These are phyloP conservation scores for Aureobasidium sp. DNA, from an alignment of 2,329 filamentous ascomycete species.

Conservation along the genomic window DNA sequence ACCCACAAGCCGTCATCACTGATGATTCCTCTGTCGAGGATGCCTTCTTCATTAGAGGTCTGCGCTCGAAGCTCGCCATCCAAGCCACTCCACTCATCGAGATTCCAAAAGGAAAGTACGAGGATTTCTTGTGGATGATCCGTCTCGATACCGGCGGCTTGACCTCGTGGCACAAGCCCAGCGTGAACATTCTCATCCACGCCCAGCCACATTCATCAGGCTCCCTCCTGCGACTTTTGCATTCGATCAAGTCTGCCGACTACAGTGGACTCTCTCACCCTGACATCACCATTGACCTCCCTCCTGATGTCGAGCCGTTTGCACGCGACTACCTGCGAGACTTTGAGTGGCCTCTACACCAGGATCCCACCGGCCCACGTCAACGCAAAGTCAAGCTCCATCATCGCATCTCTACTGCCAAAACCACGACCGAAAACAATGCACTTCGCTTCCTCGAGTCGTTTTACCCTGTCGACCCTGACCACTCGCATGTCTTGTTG, in stretches of 20 bases:
- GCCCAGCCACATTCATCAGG: conserved; percentile 63
- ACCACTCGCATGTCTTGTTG: conserved; percentile 67
- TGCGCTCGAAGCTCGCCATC: conserved; percentile 47
- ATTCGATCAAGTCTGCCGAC: conserved; percentile 67
- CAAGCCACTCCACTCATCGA: conserved; percentile 61
- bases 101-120: conserved; percentile 55
- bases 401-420: conserved; percentile 58
- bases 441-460: conserved; percentile 73
- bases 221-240: conserved; percentile 65
- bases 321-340: conserved; percentile 54
- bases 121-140: conserved; percentile 67
- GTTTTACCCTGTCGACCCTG: conserved; percentile 66
- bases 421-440: conserved; percentile 58
- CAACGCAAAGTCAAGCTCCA: conserved; percentile 55
- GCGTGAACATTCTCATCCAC: conserved; percentile 77
- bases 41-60: conserved; percentile 53
- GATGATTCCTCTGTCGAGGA: conserved; percentile 64
- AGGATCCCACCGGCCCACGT: conserved; percentile 36
- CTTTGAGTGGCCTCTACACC: conserved; percentile 60
- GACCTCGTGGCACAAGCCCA: conserved; percentile 66
- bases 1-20: conserved; percentile 67
- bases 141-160: conserved; percentile 67
- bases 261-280: conserved; percentile 62
- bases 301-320: conserved; percentile 57
- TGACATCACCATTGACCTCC: conserved; percentile 77